phyloP scores from a whole-genome alignment of 2,329 filamentous ascomycete genomes.

The Iodosphaeria phyllophila region DNA sequence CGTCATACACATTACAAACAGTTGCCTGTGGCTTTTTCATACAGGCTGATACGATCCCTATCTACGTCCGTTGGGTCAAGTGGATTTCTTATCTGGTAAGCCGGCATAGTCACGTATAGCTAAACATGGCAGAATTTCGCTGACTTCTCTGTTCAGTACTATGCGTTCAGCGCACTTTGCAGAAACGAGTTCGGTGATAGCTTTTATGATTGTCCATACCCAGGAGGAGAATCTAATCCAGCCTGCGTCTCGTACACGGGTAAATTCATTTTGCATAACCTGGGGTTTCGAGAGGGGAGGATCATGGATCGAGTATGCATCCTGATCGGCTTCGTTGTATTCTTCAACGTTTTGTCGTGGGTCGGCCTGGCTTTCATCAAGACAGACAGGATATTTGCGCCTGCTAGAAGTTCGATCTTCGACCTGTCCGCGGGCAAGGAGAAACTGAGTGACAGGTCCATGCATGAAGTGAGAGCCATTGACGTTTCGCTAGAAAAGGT shows the following conservation, averaged over 20 bases:
- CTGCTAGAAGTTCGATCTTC: conserved; percentile 35
- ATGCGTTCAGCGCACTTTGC: conserved; percentile 50
- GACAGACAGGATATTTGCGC: conserved; percentile 51
- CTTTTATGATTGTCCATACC: conserved; percentile 55
- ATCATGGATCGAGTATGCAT: no score
- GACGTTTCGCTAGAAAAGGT: conserved; percentile 47
- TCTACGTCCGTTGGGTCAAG: conserved; percentile 67
- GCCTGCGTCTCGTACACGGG: conserved; percentile 52
- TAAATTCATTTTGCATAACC: conserved; percentile 45
- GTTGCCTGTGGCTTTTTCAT: conserved; percentile 65
- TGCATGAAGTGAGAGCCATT: conserved; percentile 36
- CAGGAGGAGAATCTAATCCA: conserved; percentile 42
- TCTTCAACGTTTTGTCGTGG: conserved; percentile 42
- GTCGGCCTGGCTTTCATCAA: conserved; percentile 44
- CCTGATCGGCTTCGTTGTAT: conserved; percentile 40
- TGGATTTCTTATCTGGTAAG: conserved; percentile 40
- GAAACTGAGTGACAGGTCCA: conserved; percentile 37
- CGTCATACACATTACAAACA: conserved; percentile 54
- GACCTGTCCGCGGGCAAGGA: conserved; percentile 55
- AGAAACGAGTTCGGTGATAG: conserved; percentile 55
- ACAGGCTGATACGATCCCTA: conserved; percentile 50
- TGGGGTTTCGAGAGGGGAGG: conserved; percentile 51
- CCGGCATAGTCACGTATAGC: neutral
- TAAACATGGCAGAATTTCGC: no score
- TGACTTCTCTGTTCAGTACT: no score